Conservation (phyloP, 2,329 filamentous ascomycete species). For the Mariannaea elegans region DNA sequence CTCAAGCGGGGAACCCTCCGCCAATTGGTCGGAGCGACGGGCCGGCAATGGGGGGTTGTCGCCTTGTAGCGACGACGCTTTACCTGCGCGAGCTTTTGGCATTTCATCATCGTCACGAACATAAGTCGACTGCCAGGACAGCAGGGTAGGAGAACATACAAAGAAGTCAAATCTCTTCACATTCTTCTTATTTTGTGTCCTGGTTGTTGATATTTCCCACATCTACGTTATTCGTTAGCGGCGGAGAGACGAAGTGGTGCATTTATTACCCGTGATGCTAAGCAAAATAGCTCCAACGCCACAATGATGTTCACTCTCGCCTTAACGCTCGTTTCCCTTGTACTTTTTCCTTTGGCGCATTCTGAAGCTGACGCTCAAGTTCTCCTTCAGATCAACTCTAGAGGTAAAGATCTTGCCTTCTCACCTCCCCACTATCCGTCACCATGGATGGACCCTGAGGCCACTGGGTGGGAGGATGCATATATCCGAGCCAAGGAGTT, state of each 20-base stretch:
- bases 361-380: slow-evolving; percentile 35
- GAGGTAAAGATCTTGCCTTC: slow-evolving; percentile 42
- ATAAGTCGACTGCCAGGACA: neutral
- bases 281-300: slow-evolving; percentile 9
- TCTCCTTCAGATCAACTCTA: slow-evolving; percentile 28
- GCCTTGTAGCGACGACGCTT: neutral
- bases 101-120: slow-evolving; percentile 9
- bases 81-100: neutral
- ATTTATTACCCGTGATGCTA: neutral
- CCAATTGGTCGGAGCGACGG: slow-evolving; percentile 3
- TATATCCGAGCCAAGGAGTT: slow-evolving; percentile 80
- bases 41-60: no score
- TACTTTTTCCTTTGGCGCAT: slow-evolving; percentile 14
- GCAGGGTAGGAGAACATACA: neutral
- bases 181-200: neutral
- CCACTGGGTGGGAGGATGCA: slow-evolving; percentile 77
- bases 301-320: slow-evolving; percentile 28
- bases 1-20: no score
- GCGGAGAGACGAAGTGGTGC: neutral
- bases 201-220: neutral
- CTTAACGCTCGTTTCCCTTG: slow-evolving; percentile 16
- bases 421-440: slow-evolving; percentile 80
- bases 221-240: no score
- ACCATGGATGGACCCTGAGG: slow-evolving; percentile 82
- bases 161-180: no score